Percentiles rank a stretch among this genome's conserved stretches.
Evolutionary conservation across 2,329 filamentous ascomycete genomes (phyloP).

Genomic region (Claviceps maximensis): DNA sequence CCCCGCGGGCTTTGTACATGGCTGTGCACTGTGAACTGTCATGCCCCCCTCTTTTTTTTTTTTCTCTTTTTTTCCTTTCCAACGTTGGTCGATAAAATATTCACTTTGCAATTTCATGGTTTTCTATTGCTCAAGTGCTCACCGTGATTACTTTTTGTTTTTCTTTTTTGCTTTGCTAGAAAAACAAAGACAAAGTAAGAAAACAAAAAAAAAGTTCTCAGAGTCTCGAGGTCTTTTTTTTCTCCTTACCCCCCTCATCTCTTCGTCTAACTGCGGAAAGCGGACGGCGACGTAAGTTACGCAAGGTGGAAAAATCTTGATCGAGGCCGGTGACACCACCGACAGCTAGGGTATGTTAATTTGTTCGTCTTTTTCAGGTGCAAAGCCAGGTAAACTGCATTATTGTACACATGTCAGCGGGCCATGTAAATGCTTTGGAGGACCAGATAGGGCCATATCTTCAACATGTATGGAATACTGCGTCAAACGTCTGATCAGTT

Average conservation of each 20-base stretch:
- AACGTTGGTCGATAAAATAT: not conserved
- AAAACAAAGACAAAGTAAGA: not conserved
- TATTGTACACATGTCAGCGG: constrained; percentile 5
- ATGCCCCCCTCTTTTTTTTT: not conserved
- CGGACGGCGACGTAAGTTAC: not conserved
- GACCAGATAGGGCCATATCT: constrained; percentile 3
- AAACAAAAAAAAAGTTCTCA: not conserved
- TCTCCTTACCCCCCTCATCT: not conserved
- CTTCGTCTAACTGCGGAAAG: not conserved
- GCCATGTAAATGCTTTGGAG: not conserved
- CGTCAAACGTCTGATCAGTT: not conserved
- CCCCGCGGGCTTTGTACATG: not conserved
- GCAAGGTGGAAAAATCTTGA: not conserved
- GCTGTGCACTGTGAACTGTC: not conserved
- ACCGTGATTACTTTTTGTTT: not conserved
- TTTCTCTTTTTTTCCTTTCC: not conserved
- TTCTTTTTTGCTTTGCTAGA: not conserved
- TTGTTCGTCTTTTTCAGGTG: not conserved
- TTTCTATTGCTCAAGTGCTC: constrained; percentile 1
- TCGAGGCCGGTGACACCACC: not conserved
- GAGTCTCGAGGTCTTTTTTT: not conserved
- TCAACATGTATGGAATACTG: not conserved
- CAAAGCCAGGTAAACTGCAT: constrained; percentile 4
- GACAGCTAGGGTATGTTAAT: not conserved
- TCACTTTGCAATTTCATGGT: not conserved